Evolutionary conservation across 306 rosid genomes (phyloP).

Genomic region (Cajanus cajan): DNA sequence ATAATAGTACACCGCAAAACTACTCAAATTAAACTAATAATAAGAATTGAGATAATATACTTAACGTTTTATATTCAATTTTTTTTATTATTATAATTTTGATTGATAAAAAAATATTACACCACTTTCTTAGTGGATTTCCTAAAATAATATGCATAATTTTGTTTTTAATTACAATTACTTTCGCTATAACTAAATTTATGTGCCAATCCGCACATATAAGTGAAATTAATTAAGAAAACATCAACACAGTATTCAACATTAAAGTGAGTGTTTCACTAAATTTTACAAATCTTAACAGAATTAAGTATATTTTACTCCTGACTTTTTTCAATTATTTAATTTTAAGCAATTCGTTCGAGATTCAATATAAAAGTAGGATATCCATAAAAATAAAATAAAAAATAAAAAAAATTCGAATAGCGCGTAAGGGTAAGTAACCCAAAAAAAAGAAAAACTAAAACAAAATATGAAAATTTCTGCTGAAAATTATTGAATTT

Average conservation of each 20-base stretch:
- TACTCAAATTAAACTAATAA: too few species aligned
- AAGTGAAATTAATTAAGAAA: background rate
- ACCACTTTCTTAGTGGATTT: background rate
- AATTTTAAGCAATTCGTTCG: background rate
- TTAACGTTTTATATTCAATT: too few species aligned
- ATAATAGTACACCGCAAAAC: too few species aligned
- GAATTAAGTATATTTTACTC: background rate
- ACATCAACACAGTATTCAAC: background rate
- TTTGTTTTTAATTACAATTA: background rate
- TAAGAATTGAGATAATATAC: too few species aligned
- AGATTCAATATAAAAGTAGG: background rate
- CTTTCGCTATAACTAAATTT: background rate
- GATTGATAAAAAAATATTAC: background rate
- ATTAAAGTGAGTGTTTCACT: background rate
- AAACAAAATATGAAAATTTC: background rate
- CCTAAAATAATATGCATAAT: background rate
- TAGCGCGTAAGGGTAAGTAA: background rate
- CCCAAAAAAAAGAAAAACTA: background rate
- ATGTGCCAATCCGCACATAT: background rate
- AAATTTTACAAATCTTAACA: background rate
- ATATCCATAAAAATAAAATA: too few species aligned
- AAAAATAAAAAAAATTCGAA: too few species aligned
- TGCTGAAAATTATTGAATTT: background rate
- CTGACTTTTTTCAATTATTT: background rate
- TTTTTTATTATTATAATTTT: too few species aligned